Conservation (phyloP, 768 basidiomycete genomes). For the Termitomyces sp. region DNA sequence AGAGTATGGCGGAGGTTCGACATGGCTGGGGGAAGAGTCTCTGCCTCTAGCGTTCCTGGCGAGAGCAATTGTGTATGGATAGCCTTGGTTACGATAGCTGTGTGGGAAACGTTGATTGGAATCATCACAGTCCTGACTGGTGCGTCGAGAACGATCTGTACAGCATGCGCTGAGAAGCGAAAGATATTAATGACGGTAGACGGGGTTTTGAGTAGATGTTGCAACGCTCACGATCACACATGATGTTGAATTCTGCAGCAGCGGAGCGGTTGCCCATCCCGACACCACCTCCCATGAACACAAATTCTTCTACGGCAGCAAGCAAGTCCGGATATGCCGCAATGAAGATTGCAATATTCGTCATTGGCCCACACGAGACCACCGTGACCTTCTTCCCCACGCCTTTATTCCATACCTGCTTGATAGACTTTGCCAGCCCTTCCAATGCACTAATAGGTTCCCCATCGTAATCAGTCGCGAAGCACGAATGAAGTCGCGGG, state of each 20-base stretch:
- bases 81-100: slow-evolving; percentile 61
- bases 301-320: slow-evolving; percentile 60
- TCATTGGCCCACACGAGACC: slow-evolving; percentile 80
- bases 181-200: not conserved
- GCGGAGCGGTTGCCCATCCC: slow-evolving; percentile 79
- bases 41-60: slow-evolving; percentile 18
- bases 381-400: slow-evolving; percentile 57
- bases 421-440: slow-evolving; percentile 58
- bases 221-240: slow-evolving; percentile 70
- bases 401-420: slow-evolving; percentile 50
- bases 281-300: slow-evolving; percentile 91
- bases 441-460: slow-evolving; percentile 50
- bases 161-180: slow-evolving; percentile 57
- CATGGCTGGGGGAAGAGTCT: slow-evolving; percentile 24
- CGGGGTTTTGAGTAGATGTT: not conserved
- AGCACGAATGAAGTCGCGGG: slow-evolving; percentile 42
- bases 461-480: slow-evolving; percentile 39
- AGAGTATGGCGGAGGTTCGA: slow-evolving; percentile 62
- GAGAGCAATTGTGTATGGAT: slow-evolving; percentile 50
- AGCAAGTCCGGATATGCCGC: slow-evolving; percentile 46
- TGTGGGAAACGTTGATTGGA: slow-evolving; percentile 86
- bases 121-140: slow-evolving; percentile 71
- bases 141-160: slow-evolving; percentile 72
- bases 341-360: slow-evolving; percentile 71
- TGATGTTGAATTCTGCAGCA: slow-evolving; percentile 78